Evolutionary conservation across 495 filamentous ascomycete genomes (phyloP), one percentile per base, ranked within the genome.

Genomic region (Hypoxylon cercidicola): DNA sequence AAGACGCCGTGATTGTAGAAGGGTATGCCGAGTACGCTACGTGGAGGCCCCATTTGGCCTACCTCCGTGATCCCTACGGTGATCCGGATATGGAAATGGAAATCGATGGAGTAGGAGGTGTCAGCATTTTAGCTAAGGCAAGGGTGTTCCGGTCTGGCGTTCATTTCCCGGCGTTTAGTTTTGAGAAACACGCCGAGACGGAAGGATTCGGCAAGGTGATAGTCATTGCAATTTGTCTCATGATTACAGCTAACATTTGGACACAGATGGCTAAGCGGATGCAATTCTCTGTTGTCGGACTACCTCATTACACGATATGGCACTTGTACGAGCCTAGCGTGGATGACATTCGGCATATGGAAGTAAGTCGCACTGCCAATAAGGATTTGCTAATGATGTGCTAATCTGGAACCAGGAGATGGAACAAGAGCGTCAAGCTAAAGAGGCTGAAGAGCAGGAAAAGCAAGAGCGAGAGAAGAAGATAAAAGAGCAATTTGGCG

Each of bases 21-120:
- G 96, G 96, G 20, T 99, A 99, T 71, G 96, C 96, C 34, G 96
- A 99, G 80, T 99, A 99, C 72, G 96, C 96, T 18, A 99, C 96
- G 1, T 99, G 95, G 94, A 82, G 96, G 55, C 96, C 96, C 20
- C 96, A 99, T 84, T 83, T 99, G 52, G 96, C 96, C 35, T 99
- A 99, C 73, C 85, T 99, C 1, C 88, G 96, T 13, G 96, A 99
- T 73, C 96, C 96, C 1, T 98, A 97, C 69, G 96, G 96, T 32
- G 94, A 99, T 68, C 93, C 93, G 1, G 96, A 99, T 75, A 96
- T 98, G 89, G 96, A 99, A 75, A 97, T 99, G 95, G 96, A 99
- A 67, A 92, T 99, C 66, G 95, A 99, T 70, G 95, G 95, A 52
- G 93, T 99, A 15, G 95, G 95, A 46, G 95, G 95, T 70, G 95